These are phyloP conservation scores for Xylaria digitata DNA, from an alignment of 2,329 filamentous ascomycete species.

Conservation along the genomic window DNA sequence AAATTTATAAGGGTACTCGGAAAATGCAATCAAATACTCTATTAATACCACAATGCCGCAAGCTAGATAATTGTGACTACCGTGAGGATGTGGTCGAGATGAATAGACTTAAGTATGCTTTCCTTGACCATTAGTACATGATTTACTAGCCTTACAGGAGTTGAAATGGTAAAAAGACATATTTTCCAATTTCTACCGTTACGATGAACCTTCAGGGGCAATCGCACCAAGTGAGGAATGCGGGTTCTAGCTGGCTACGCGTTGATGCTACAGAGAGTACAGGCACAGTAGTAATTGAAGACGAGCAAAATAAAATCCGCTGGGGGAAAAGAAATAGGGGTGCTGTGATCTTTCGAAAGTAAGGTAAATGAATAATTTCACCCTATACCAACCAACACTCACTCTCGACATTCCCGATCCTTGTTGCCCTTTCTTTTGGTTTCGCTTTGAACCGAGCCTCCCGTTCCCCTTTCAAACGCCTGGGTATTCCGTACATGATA, in stretches of 20 bases:
- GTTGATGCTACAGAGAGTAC: slow-evolving; percentile 32
- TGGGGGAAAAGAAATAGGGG: background rate
- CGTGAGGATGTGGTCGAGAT: background rate
- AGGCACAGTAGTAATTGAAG: slow-evolving; percentile 5
- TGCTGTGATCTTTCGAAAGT: background rate
- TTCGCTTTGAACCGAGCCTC: slow-evolving; percentile 14
- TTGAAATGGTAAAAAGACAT: background rate
- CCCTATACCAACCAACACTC: slow-evolving; percentile 3
- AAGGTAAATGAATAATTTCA: slow-evolving; percentile 18
- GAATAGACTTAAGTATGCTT: no score
- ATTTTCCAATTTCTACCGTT: slow-evolving; percentile 7
- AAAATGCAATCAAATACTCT: slow-evolving; percentile 13
- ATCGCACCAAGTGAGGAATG: background rate
- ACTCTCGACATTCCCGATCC: slow-evolving; percentile 11
- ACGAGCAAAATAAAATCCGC: background rate
- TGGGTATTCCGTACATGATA: slow-evolving; percentile 41
- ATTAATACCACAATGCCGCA: background rate
- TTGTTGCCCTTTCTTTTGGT: slow-evolving; percentile 25
- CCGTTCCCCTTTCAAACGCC: slow-evolving; percentile 39
- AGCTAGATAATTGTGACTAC: background rate
- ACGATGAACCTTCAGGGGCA: slow-evolving; percentile 13
- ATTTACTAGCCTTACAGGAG: background rate
- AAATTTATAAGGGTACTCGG: slow-evolving; percentile 15
- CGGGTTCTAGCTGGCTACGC: slow-evolving; percentile 19
- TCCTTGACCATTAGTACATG: background rate